Evolutionary conservation across 1,139 yeast species (phyloP), one percentile per base, ranked within the genome.

Genomic region (Ogataea hybrid): DNA sequence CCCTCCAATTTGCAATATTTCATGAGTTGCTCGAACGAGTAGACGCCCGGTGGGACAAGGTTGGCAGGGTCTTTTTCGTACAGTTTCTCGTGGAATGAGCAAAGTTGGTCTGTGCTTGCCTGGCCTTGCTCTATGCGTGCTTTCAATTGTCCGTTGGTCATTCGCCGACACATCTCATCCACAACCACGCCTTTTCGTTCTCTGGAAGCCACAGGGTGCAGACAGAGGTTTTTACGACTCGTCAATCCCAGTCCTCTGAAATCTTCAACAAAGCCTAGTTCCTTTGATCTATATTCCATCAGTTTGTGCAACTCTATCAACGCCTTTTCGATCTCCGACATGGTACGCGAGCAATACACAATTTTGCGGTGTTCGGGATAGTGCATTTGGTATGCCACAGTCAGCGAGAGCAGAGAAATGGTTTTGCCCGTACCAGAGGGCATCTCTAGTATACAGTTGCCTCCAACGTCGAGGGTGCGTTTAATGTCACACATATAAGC

Each of bases 381-480:
- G 64, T 80, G 86, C 86, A 87, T 81, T 61, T 92, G 99, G 63
- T 92, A 94, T 8, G 98, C 96, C 38, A 92, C 88, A 0, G 97
- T 88, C 32, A 92, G 67, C 0, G 97, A 88, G 32, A 92, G 71
- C 59, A 92, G 72, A 1, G 97, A 89, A 4, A 92, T 86, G 30
- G 99, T 92, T 62, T 92, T 92, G 32, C 99, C 99, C 4, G 99
- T 92, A 2, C 99, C 99, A n/a, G 99, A 92, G 56, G 99, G 99
- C 99, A 92, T 92, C 68, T 92, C 99, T 59, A 92, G 65, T 43
- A 92, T 90, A 67, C 97, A 86, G 63, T 90, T 89, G n/a, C 97
- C 98, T 1, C 97, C 97, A 2, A 84, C 95, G 69, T 92, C 99
- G 38, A 92, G 68, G 1, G 97, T 86, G 61, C 83, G 81, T 68